phyloP scores from a whole-genome alignment of 495 filamentous ascomycete species.

The Xylaria venustula region DNA sequence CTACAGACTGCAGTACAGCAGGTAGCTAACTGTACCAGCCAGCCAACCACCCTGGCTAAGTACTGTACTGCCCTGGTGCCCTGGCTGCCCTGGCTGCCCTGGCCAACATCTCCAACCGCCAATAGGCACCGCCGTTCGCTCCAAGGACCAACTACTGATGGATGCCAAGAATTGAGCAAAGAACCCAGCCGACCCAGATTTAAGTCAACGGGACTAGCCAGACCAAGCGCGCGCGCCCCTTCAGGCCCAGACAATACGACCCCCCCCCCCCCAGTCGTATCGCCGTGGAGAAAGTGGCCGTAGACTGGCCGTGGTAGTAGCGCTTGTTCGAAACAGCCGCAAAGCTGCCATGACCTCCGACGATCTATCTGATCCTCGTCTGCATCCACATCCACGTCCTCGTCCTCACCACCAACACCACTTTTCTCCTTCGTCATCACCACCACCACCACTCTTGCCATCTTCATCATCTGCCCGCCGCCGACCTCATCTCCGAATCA shows the following conservation, averaged over 20 bases:
- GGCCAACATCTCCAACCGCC: slow-evolving; percentile 1
- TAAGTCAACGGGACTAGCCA: background rate
- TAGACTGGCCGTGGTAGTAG: background rate
- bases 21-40: no score
- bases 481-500: slow-evolving; percentile 26
- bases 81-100: background rate
- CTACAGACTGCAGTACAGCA: no score
- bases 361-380: slow-evolving; percentile 14
- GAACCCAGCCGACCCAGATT: background rate
- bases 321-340: slow-evolving; percentile 8
- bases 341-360: slow-evolving; percentile 17
- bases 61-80: no score
- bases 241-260: background rate
- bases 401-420: slow-evolving; percentile 10
- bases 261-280: background rate
- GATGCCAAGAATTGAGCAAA: background rate
- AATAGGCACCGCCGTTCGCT: background rate
- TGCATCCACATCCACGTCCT: slow-evolving; percentile 7
- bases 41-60: no score
- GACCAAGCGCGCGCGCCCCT: no score
- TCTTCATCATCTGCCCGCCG: slow-evolving; percentile 23
- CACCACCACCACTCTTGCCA: slow-evolving; percentile 25
- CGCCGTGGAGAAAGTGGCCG: background rate
- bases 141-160: background rate
- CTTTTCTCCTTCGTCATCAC: slow-evolving; percentile 18